Conservation (phyloP, 257 asterid genomes). For the Primulina tabacum region DNA sequence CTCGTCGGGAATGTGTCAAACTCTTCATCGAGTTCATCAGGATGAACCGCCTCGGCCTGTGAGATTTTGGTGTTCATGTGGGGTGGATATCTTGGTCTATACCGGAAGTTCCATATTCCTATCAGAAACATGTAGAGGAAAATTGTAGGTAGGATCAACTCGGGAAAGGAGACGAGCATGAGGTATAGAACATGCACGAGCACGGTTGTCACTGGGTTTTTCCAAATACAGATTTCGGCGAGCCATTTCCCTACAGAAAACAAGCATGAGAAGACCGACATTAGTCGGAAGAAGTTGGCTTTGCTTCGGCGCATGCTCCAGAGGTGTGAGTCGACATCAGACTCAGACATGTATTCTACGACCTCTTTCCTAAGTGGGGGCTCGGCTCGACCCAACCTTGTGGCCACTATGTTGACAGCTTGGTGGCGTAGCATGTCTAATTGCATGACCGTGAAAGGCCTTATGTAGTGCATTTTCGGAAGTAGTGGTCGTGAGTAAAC, state of each 20-base stretch:
- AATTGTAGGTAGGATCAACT: constrained; percentile 69
- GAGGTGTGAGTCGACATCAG: constrained; percentile 82
- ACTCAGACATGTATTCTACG: constrained; percentile 91
- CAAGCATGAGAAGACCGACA: constrained; percentile 70
- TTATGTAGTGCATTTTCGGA: constrained; percentile 80
- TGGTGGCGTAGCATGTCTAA: constrained; percentile 82
- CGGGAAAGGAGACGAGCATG: constrained; percentile 82
- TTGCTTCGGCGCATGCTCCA: constrained; percentile 97
- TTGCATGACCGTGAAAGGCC: constrained; percentile 83
- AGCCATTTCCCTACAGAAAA: constrained; percentile 78
- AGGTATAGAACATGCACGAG: constrained; percentile 72
- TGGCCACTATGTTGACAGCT: constrained; percentile 81
- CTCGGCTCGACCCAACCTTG: constrained; percentile 67
- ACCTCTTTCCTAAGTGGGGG: constrained; percentile 89
- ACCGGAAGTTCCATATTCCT: constrained; percentile 79
- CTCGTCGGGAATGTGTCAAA: constrained; percentile 76
- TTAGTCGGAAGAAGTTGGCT: constrained; percentile 82
- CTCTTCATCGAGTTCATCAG: constrained; percentile 83
- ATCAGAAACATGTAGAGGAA: constrained; percentile 88
- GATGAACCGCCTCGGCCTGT: constrained; percentile 77
- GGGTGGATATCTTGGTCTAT: constrained; percentile 85
- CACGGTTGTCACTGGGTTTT: constrained; percentile 73
- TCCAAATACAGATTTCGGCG: constrained; percentile 80
- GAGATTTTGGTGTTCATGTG: constrained; percentile 91
- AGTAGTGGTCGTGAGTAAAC: constrained; percentile 64